Evolutionary conservation across 1,139 yeast genomes (phyloP).

Genomic region (Cylindricascospora bacillispora): DNA sequence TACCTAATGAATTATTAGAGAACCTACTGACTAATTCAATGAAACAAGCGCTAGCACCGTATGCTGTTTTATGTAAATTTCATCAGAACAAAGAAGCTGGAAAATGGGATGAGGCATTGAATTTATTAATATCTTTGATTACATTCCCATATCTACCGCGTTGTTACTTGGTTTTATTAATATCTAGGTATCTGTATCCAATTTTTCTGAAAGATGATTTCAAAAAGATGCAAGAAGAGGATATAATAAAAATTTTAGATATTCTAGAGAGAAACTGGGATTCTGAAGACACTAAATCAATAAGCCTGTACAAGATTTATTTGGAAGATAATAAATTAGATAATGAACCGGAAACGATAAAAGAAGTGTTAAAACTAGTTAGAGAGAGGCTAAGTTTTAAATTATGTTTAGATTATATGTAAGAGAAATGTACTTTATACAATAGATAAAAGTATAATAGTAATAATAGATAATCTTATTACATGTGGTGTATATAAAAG

Average conservation of each 20-base stretch:
- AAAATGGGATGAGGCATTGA: slow-evolving; percentile 24
- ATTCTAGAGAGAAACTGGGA: slow-evolving; percentile 17
- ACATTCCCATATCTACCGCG: slow-evolving; percentile 55
- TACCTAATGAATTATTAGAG: slow-evolving; percentile 19
- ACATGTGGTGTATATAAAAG: no score
- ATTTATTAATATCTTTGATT: slow-evolving; percentile 39
- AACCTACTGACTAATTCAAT: slow-evolving; percentile 38
- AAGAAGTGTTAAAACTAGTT: slow-evolving; percentile 10
- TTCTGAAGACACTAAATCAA: slow-evolving; percentile 9
- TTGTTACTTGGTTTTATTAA: slow-evolving; percentile 31
- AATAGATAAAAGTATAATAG: no score
- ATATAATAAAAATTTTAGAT: slow-evolving; percentile 14
- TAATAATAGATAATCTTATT: no score
- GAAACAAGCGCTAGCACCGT: slow-evolving; percentile 59
- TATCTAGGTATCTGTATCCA: slow-evolving; percentile 20
- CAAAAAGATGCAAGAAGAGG: slow-evolving; percentile 11
- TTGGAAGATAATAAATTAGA: slow-evolving; percentile 6
- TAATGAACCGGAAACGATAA: slow-evolving; percentile 12
- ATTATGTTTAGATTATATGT: slow-evolving; percentile 23
- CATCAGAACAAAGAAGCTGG: slow-evolving; percentile 26
- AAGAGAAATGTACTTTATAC: no score
- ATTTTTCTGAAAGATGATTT: slow-evolving; percentile 13
- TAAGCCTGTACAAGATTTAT: slow-evolving; percentile 9
- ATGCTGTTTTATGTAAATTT: slow-evolving; percentile 49
- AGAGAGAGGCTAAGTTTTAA: slow-evolving; percentile 18